These are phyloP conservation scores for Epichloe gansuensis DNA, from an alignment of 2,329 filamentous ascomycete species.

Conservation along the genomic window DNA sequence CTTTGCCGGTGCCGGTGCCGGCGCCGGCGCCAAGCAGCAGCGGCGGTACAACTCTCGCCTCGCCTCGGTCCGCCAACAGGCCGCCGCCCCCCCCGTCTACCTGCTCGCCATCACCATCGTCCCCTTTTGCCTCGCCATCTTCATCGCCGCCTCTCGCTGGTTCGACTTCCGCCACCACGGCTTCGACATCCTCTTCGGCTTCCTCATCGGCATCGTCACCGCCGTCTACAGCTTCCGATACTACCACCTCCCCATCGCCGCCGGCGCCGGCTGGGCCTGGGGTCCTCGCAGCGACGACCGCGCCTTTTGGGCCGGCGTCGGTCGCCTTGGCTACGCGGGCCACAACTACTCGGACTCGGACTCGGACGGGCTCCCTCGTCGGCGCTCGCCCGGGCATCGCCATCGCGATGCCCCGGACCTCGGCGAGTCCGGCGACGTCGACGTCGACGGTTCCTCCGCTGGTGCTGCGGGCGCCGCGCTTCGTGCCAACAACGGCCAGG, in stretches of 20 bases:
- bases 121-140: conserved; percentile 63
- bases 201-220: conserved; percentile 57
- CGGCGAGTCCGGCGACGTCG: conserved; percentile 15
- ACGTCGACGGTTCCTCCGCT: conserved; percentile 1
- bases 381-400: conserved; percentile 7
- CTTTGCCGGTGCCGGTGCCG: conserved; percentile 14
- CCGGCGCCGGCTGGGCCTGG: conserved; percentile 83
- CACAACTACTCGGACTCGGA: conserved; percentile 17
- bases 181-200: conserved; percentile 87
- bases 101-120: conserved; percentile 57
- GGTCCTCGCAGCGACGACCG: conserved; percentile 59
- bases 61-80: conserved; percentile 45
- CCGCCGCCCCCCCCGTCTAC: conserved; percentile 71
- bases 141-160: conserved; percentile 75
- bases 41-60: conserved; percentile 18
- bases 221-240: conserved; percentile 68
- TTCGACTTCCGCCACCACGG: conserved; percentile 81
- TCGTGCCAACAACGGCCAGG: not conserved
- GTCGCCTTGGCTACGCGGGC: conserved; percentile 41
- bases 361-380: conserved; percentile 9
- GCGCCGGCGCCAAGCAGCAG: conserved; percentile 21
- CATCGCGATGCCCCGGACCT: conserved; percentile 14
- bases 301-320: conserved; percentile 68
- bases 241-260: conserved; percentile 66
- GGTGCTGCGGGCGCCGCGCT: conserved; percentile 1